Conservation (phyloP, 2,329 filamentous ascomycete species). For the Cladophialophora yegresii region DNA sequence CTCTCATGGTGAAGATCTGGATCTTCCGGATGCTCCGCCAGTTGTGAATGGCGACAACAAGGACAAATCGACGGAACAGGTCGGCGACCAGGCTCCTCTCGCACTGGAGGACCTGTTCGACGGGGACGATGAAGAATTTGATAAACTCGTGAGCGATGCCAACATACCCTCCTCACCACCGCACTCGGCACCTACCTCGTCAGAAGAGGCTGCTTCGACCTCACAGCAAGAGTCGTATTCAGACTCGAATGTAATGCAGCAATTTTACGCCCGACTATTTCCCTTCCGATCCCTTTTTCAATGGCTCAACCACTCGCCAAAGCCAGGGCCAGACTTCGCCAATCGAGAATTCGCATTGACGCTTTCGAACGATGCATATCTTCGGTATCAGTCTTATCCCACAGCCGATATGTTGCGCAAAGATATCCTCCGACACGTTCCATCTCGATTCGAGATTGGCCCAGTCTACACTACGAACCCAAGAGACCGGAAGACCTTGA, state of each 20-base stretch:
- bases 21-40: slow-evolving; percentile 34
- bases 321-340: slow-evolving; percentile 81
- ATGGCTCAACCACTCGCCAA: slow-evolving; percentile 93
- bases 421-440: slow-evolving; percentile 83
- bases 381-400: slow-evolving; percentile 82
- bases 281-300: slow-evolving; percentile 94
- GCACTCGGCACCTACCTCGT: slow-evolving; percentile 43
- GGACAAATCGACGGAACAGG: slow-evolving; percentile 26
- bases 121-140: slow-evolving; percentile 48
- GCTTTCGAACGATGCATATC: slow-evolving; percentile 85
- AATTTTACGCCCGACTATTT: slow-evolving; percentile 93
- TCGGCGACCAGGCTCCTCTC: slow-evolving; percentile 35
- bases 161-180: slow-evolving; percentile 42
- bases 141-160: slow-evolving; percentile 57
- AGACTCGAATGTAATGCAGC: slow-evolving; percentile 75
- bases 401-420: slow-evolving; percentile 77
- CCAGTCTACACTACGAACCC: slow-evolving; percentile 96
- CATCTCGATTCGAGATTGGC: slow-evolving; percentile 95
- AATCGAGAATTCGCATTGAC: slow-evolving; percentile 97
- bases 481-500: slow-evolving; percentile 83
- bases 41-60: neutral
- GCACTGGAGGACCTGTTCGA: slow-evolving; percentile 61
- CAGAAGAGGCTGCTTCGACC: slow-evolving; percentile 44
- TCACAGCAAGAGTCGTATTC: slow-evolving; percentile 20
- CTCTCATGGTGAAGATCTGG: slow-evolving; percentile 28